Conservation (phyloP, 2,329 filamentous ascomycete species). For the Dactylellina haptotyla region DNA sequence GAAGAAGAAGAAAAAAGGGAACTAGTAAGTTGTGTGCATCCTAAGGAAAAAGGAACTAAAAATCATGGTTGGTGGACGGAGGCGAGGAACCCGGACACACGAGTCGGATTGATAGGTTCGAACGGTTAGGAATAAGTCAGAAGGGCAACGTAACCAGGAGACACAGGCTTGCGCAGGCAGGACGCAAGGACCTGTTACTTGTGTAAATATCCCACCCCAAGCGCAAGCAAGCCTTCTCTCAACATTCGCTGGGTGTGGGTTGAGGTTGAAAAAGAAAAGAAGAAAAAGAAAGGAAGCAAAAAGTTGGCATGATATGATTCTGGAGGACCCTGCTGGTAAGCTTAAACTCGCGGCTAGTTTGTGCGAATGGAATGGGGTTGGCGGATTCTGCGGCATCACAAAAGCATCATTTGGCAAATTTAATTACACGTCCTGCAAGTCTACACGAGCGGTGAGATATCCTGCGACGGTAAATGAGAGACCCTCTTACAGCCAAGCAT, state of each 20-base stretch:
- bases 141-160: slow-evolving; percentile 47
- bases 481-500: slow-evolving; percentile 30
- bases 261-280: neutral
- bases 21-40: slow-evolving; percentile 3
- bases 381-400: neutral
- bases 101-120: slow-evolving; percentile 45
- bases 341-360: slow-evolving; percentile 13
- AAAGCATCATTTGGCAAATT: too few species aligned
- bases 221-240: too few species aligned
- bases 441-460: slow-evolving; percentile 23
- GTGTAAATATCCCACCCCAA: slow-evolving; percentile 3
- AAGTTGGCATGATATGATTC: neutral
- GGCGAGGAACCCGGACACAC: slow-evolving; percentile 52
- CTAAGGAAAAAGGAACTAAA: slow-evolving; percentile 6
- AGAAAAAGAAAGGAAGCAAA: slow-evolving; percentile 4
- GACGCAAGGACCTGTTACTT: slow-evolving; percentile 23
- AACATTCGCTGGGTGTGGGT: slow-evolving; percentile 11
- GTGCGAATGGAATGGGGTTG: neutral
- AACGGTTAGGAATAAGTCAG: slow-evolving; percentile 37
- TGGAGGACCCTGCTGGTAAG: slow-evolving; percentile 30
- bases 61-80: slow-evolving; percentile 18
- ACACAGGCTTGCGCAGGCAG: neutral
- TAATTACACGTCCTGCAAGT: too few species aligned
- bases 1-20: slow-evolving; percentile 11
- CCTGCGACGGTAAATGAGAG: neutral